Evolutionary conservation across 257 asterid genomes (phyloP), one percentile per base, ranked within the genome.

Genomic region (Fraxinus americana): DNA sequence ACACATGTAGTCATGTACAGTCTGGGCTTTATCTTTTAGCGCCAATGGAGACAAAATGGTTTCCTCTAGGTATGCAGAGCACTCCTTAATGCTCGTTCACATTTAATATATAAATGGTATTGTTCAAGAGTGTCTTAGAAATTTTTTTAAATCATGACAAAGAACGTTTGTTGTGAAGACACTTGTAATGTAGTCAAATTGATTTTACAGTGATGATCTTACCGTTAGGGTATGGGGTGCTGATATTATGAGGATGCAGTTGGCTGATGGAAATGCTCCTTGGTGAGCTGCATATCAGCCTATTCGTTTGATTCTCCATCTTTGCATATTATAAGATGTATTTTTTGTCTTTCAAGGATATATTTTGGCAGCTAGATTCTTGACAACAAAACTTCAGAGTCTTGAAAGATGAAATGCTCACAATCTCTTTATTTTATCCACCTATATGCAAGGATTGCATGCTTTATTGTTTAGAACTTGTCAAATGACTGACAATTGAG

Each of bases 1-100:
- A 94, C 81, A 85, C 90, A 70, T 1, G 29, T 27, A 27, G 29
- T 27, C 29, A 30, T 85, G 98, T 81, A 93, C 98, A 4, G 95
- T 90, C 66, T 96, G 98, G 97, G 94, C 95, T 67, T 79, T 96
- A 69, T 87, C 97, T 78, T 91, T 90, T 81, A 87, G 89, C 82
- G 79, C 85, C 78, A 77, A 43, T 34, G 99, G 97, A 79, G 95
- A 84, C 88, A 91, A 86, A 92, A 92, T 96, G 98, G 97, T 84
- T 79, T 86, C 97, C 70, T 96, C 97, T 86, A 92, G 99, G 99
- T 92, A 89, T 79, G 90, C 82, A 4, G 13, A 3, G 71, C 57
- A 48, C 39, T 80, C 71, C 74, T 75, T 71, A 21, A 41, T 80
- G 38, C 74, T 77, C 75, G 11, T 43, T 43, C 35, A 74, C 63